Evolutionary conservation across 1,284 basidiomycete genomes (phyloP).

Genomic region (Leccinum pachyderme): DNA sequence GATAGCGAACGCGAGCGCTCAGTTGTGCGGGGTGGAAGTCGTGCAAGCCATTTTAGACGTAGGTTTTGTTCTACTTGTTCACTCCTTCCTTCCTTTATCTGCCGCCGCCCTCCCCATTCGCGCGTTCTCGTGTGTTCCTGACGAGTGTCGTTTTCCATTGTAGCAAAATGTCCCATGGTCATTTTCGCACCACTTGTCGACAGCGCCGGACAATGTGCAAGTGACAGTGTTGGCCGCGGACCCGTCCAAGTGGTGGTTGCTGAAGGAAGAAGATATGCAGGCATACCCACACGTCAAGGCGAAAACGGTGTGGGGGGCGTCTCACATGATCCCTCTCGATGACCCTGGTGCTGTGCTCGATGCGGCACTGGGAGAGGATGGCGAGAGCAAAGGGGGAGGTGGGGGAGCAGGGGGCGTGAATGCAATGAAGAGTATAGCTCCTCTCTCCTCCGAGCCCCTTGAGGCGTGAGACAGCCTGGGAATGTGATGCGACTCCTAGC

Average conservation of each 20-base stretch:
- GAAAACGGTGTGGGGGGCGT: constrained; percentile 12
- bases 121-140: constrained; percentile 1
- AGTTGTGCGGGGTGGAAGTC: constrained; percentile 5
- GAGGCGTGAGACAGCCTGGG: background rate
- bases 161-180: constrained; percentile 22
- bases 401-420: background rate
- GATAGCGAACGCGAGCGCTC: background rate
- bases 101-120: constrained; percentile 3
- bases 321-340: constrained; percentile 13
- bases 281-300: constrained; percentile 10
- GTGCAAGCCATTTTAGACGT: constrained; percentile 12
- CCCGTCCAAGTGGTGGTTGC: constrained; percentile 5
- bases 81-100: background rate
- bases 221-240: constrained; percentile 18
- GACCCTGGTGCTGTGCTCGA: constrained; percentile 11
- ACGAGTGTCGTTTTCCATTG: background rate
- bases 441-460: background rate
- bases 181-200: constrained; percentile 4
- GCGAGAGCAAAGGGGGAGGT: background rate
- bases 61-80: background rate
- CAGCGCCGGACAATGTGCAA: constrained; percentile 13
- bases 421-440: background rate
- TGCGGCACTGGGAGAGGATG: constrained; percentile 9
- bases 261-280: constrained; percentile 8
- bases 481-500: background rate